Evolutionary conservation across 169 alveolate genomes (phyloP).

Genomic region (Besnoitia besnoiti): DNA sequence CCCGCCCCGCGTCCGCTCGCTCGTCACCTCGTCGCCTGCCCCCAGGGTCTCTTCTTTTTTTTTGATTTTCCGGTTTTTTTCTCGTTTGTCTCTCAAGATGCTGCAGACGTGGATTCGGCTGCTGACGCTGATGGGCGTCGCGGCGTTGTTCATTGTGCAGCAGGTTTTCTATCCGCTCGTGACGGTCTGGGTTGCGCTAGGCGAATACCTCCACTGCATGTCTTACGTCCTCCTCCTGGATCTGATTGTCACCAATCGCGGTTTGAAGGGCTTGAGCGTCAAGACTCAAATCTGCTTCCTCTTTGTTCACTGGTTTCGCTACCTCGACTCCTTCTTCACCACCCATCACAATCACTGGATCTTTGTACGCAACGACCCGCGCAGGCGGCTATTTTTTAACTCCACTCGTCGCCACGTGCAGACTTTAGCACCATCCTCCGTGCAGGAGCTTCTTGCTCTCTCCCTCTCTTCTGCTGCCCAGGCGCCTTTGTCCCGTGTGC

Average conservation of each 20-base stretch:
- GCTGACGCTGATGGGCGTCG: constrained; percentile 30
- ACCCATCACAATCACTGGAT: constrained; percentile 50
- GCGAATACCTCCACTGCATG: constrained; percentile 48
- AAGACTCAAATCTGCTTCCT: constrained; percentile 45
- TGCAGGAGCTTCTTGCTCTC: neutral
- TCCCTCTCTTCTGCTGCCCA: neutral
- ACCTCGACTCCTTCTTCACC: constrained; percentile 45
- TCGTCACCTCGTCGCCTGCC: neutral
- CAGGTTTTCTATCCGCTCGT: constrained; percentile 46
- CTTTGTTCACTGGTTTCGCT: constrained; percentile 55
- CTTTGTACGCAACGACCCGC: neutral
- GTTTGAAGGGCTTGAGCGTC: constrained; percentile 39
- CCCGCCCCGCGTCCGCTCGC: neutral
- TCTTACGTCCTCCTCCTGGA: constrained; percentile 44
- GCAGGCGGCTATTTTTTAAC: no score
- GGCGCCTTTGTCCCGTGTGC: neutral
- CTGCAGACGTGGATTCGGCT: constrained; percentile 31
- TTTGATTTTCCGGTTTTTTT: neutral
- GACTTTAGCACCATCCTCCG: neutral
- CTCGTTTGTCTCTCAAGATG: neutral
- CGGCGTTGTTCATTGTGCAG: constrained; percentile 45
- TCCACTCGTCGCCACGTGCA: no score
- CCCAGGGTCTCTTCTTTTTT: neutral
- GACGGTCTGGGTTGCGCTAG: constrained; percentile 53
- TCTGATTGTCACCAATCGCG: constrained; percentile 28